Percentiles rank a stretch among this genome's conserved stretches.
phyloP scores from a whole-genome alignment of 1,284 basidiomycete species.

The Uromyces viciae-fabae region DNA sequence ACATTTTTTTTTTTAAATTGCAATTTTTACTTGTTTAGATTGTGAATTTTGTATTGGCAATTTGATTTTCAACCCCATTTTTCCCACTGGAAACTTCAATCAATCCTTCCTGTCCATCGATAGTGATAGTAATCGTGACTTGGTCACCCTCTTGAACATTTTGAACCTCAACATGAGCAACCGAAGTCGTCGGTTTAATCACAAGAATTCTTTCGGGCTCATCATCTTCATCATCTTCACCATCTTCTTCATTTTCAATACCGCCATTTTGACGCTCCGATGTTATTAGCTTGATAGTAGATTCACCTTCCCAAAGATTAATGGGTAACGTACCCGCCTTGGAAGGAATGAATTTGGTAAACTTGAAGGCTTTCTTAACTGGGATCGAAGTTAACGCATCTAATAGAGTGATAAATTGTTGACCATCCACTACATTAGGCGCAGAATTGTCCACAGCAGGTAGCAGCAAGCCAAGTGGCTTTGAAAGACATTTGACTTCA shows the following conservation, averaged over 20 bases:
- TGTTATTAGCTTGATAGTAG: slow-evolving; percentile 66
- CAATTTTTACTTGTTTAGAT: no score
- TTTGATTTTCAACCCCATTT: slow-evolving; percentile 27
- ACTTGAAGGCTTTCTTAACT: slow-evolving; percentile 66
- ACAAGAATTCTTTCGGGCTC: slow-evolving; percentile 62
- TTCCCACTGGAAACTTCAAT: slow-evolving; percentile 25
- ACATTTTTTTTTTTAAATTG: no score
- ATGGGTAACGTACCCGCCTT: slow-evolving; percentile 63
- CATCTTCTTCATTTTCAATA: slow-evolving; percentile 51
- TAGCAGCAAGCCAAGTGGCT: slow-evolving; percentile 75
- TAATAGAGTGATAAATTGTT: slow-evolving; percentile 66
- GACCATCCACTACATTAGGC: slow-evolving; percentile 57
- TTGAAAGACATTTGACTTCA: slow-evolving; percentile 62
- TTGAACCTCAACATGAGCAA: slow-evolving; percentile 29
- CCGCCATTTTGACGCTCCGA: slow-evolving; percentile 52
- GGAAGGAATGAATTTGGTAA: slow-evolving; percentile 67
- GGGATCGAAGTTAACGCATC: slow-evolving; percentile 74
- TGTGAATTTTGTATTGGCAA: slow-evolving; percentile 8
- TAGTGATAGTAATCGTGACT: slow-evolving; percentile 10
- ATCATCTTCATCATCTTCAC: slow-evolving; percentile 55
- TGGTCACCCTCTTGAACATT: slow-evolving; percentile 30
- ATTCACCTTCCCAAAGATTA: slow-evolving; percentile 82
- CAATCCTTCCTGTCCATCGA: slow-evolving; percentile 35
- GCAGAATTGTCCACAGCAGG: slow-evolving; percentile 61
- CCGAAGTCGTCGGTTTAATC: slow-evolving; percentile 27